Percentiles rank a stretch among this genome's conserved stretches.
These are phyloP conservation scores for Myochromella boudieri DNA, from an alignment of 768 basidiomycete genomes.

Conservation along the genomic window DNA sequence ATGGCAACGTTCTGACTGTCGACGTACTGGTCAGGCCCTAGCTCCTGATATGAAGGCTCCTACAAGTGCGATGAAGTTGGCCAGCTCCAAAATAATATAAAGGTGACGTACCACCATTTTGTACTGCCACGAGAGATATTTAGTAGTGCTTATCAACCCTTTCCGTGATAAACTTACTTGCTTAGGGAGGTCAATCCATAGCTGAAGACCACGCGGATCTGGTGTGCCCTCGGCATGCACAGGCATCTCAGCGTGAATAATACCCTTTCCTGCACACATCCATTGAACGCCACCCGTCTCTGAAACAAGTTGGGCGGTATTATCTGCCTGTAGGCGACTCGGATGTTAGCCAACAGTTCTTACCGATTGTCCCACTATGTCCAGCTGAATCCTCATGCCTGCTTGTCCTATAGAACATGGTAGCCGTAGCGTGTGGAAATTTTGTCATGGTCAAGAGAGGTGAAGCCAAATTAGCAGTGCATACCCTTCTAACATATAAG, in stretches of 20 bases:
- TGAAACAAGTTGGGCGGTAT: slow-evolving; percentile 13
- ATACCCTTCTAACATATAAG: slow-evolving; percentile 86
- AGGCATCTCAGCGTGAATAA: slow-evolving; percentile 90
- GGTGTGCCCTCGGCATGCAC: slow-evolving; percentile 63
- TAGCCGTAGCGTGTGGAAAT: background rate
- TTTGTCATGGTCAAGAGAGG: background rate
- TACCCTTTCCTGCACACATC: slow-evolving; percentile 86
- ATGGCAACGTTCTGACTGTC: background rate
- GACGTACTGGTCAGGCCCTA: slow-evolving; percentile 58
- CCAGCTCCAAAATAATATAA: background rate
- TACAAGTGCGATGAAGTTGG: slow-evolving; percentile 6
- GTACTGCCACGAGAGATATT: slow-evolving; percentile 39
- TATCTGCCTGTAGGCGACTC: background rate
- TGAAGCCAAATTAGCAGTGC: background rate
- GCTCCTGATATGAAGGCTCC: slow-evolving; percentile 87
- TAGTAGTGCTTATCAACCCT: slow-evolving; percentile 15
- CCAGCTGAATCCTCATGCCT: slow-evolving; percentile 92
- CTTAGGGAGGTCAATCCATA: slow-evolving; percentile 85
- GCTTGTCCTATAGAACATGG: slow-evolving; percentile 50
- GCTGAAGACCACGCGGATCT: slow-evolving; percentile 81
- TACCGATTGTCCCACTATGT: slow-evolving; percentile 70
- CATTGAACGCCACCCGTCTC: slow-evolving; percentile 88
- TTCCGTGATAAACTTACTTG: slow-evolving; percentile 34
- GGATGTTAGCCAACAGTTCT: slow-evolving; percentile 1
- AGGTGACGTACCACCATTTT: slow-evolving; percentile 65